Conservation (phyloP, 2,329 filamentous ascomycete genomes). For the Cercospora beticola region DNA sequence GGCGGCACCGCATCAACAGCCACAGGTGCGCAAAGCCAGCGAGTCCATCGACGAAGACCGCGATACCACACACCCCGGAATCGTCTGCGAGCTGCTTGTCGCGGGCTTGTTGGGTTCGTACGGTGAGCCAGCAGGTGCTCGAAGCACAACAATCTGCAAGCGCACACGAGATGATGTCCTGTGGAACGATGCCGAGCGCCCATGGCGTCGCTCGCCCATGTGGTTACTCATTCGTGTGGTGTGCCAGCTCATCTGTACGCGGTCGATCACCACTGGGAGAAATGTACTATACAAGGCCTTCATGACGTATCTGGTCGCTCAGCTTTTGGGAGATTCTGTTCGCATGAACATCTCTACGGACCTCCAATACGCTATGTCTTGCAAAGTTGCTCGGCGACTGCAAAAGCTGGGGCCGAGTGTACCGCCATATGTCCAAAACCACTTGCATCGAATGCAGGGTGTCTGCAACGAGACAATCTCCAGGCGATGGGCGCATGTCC, state of each 20-base stretch:
- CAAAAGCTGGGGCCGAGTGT: slow-evolving; percentile 9
- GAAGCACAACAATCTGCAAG: slow-evolving; percentile 49
- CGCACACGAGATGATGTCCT: slow-evolving; percentile 62
- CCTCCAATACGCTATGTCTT: slow-evolving; percentile 14
- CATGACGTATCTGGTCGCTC: slow-evolving; percentile 11
- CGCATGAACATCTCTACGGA: neutral
- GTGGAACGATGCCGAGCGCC: slow-evolving; percentile 46
- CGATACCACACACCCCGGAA: slow-evolving; percentile 56
- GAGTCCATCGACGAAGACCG: slow-evolving; percentile 54
- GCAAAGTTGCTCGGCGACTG: slow-evolving; percentile 15
- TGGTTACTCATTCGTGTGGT: slow-evolving; percentile 64
- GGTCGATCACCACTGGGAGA: neutral
- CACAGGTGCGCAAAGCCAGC: slow-evolving; percentile 50
- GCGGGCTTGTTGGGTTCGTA: slow-evolving; percentile 20
- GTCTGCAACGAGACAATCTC: slow-evolving; percentile 4
- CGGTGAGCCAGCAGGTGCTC: neutral
- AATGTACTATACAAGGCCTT: slow-evolving; percentile 12
- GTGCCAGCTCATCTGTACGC: slow-evolving; percentile 52
- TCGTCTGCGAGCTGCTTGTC: slow-evolving; percentile 59
- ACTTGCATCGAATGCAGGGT: slow-evolving; percentile 3
- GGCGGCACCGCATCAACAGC: slow-evolving; percentile 22
- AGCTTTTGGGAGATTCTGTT: slow-evolving; percentile 7
- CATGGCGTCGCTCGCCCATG: slow-evolving; percentile 63
- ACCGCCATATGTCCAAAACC: neutral
- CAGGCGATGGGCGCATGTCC: neutral